Conservation (phyloP, 78 protist genomes). For the Planoprotostelium fungivorum region DNA sequence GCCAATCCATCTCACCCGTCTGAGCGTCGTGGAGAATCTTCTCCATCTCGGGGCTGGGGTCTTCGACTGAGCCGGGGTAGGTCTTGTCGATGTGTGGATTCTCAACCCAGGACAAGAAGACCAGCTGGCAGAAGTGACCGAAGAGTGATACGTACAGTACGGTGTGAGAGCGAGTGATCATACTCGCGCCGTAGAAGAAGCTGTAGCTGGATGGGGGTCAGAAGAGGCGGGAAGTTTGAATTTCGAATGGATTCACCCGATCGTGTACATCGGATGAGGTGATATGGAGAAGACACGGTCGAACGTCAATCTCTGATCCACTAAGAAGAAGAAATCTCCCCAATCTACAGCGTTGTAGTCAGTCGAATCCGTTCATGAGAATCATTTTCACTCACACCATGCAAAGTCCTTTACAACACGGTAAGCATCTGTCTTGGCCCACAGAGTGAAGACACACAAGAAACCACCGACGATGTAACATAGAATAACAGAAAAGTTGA, state of each 20-base stretch:
- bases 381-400: conserved; percentile 85
- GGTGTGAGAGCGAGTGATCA: conserved; percentile 72
- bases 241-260: conserved; percentile 46
- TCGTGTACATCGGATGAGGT: conserved; percentile 91
- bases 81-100: conserved; percentile 81
- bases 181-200: conserved; percentile 71
- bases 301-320: conserved; percentile 65
- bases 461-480: conserved; percentile 55
- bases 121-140: conserved; percentile 76
- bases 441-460: conserved; percentile 48
- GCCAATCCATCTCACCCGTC: background rate
- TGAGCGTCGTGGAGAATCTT: background rate
- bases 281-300: conserved; percentile 85
- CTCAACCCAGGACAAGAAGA: conserved; percentile 75
- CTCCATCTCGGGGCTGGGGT: conserved; percentile 31
- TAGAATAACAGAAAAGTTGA: conserved; percentile 15
- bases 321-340: conserved; percentile 89
- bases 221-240: background rate
- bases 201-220: conserved; percentile 25
- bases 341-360: conserved; percentile 32
- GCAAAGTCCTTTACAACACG: conserved; percentile 86
- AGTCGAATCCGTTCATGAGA: background rate
- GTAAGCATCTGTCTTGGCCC: conserved; percentile 85
- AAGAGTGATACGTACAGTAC: conserved; percentile 68
- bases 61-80: conserved; percentile 67